Evolutionary conservation across 2,329 filamentous ascomycete species (phyloP), one percentile per base, ranked within the genome.

Genomic region (Xylaria sp.): DNA sequence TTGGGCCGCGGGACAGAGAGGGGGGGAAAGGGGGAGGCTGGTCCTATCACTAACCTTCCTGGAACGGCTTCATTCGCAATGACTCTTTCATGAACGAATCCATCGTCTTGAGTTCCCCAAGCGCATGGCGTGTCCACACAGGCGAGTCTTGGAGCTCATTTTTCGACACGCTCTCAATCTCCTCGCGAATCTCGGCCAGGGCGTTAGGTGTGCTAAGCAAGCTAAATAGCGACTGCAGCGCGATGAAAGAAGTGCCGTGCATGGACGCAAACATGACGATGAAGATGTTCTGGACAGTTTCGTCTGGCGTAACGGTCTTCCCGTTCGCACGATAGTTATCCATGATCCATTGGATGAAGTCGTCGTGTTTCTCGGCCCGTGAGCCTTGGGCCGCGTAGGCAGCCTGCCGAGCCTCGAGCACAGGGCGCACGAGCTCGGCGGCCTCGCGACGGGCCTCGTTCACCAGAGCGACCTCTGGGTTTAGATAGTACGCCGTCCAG

Each of bases 21-120:
- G 35, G 4, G 35, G 38, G 31, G 9, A 9, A 31, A 31, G 29
- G 29, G 29, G 41, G 46, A 29, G 19, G 21, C 11, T 43, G 49
- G 19, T 31, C 31, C 29, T 33, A 25, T 37, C 15, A 55, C 60
- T 53, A 13, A 58, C 65, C 61, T 59, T 68, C 47, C 10, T 62
- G 60, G 46, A 68, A 64, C 17, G 61, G 60, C 47, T 67, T 59
- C 47, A 67, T 33, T 37, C 63, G 56, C 11, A 62, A 40, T 5
- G 59, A 67, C 54, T 68, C 67, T 58, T 62, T 48, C 65, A 68
- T 68, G 3, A 67, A 63, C 8, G 57, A 63, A 61, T 68, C 65
- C 51, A 68, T 52, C 1, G 52, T 27, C 33, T 54, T 58, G 8
- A 68, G 53, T 27, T 67, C 54, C 8, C 65, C 65, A 1, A 68